Conservation (phyloP, 106 monocot genomes). For the Acorus gramineus region DNA sequence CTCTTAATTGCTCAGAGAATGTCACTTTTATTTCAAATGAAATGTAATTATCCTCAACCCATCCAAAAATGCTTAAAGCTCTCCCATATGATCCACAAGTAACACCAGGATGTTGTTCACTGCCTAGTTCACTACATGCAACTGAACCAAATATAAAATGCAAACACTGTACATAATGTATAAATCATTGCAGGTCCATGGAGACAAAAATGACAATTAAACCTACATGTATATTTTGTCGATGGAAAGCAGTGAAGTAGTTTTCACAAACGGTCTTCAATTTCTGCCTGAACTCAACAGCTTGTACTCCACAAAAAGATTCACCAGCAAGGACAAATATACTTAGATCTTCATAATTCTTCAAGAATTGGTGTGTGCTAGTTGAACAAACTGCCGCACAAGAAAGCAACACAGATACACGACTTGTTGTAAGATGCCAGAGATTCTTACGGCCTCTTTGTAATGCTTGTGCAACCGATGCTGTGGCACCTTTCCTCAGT, state of each 20-base stretch:
- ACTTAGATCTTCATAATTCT: slow-evolving; percentile 91
- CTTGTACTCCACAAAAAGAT: slow-evolving; percentile 83
- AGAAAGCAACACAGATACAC: slow-evolving; percentile 83
- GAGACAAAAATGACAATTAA: not conserved
- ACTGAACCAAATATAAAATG: too few relatives aligned
- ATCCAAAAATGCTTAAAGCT: too few relatives aligned
- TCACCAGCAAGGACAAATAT: slow-evolving; percentile 93
- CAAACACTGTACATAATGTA: not conserved
- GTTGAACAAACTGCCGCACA: slow-evolving; percentile 74
- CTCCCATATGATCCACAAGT: too few relatives aligned
- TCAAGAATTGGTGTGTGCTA: slow-evolving; percentile 83
- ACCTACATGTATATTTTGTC: slow-evolving; percentile 91
- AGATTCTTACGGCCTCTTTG: slow-evolving; percentile 81
- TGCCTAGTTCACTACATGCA: too few relatives aligned
- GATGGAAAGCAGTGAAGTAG: slow-evolving; percentile 65
- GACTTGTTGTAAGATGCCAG: slow-evolving; percentile 92
- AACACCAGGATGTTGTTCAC: too few relatives aligned
- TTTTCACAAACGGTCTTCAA: slow-evolving; percentile 69
- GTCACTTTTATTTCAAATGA: too few relatives aligned
- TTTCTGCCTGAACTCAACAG: slow-evolving; percentile 77
- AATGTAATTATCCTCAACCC: too few relatives aligned
- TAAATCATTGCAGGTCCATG: not conserved
- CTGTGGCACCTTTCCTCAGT: slow-evolving; percentile 71
- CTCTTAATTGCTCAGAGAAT: too few relatives aligned
- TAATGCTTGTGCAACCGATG: slow-evolving; percentile 59